Evolutionary conservation across 345 rosid species (phyloP), one percentile per base, ranked within the genome.

Genomic region (Dovyalis caffra): DNA sequence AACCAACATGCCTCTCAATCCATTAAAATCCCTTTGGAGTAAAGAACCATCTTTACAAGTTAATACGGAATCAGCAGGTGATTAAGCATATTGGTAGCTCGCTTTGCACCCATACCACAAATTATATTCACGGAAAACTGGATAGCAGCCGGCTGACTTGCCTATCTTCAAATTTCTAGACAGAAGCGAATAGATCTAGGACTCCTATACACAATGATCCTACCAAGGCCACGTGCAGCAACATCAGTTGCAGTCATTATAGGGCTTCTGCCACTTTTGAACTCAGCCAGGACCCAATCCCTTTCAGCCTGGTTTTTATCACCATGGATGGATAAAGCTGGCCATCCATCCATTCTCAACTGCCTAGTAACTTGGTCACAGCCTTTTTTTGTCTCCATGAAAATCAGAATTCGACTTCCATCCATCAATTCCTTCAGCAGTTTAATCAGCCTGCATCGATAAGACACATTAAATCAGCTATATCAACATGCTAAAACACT

Each of bases 161-260:
- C 78, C 69, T 85, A 83, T 80, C 86, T 81, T 83, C 74, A 77
- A 78, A 78, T 76, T 76, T 74, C 74, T 80, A 87, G 77, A 80
- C 79, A 78, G 70, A 81, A 51, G 77, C 34, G 70, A 82, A 83
- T 69, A 85, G 78, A 83, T 80, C 74, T 79, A 86, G 81, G 86
- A 79, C 64, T 84, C 93, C 87, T 84, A 91, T 76, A 88, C 87
- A 90, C 83, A 84, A 78, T 83, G 83, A 88, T 85, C 97, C 95
- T 95, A 95, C 97, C 99, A 89, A 95, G 97, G 80, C 99, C 99
- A 87, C 99, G 87, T 47, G 97, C 99, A 75, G 98, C 98, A 76
- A 94, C 98, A 81, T 94, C 97, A 80, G 97, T 94, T 78, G 98
- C 98, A 80, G 92, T 94, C 98, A 94, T 92, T 78, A 94, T 86